phyloP scores from a whole-genome alignment of 495 filamentous ascomycete species.

The Parachaetomium inaequale region DNA sequence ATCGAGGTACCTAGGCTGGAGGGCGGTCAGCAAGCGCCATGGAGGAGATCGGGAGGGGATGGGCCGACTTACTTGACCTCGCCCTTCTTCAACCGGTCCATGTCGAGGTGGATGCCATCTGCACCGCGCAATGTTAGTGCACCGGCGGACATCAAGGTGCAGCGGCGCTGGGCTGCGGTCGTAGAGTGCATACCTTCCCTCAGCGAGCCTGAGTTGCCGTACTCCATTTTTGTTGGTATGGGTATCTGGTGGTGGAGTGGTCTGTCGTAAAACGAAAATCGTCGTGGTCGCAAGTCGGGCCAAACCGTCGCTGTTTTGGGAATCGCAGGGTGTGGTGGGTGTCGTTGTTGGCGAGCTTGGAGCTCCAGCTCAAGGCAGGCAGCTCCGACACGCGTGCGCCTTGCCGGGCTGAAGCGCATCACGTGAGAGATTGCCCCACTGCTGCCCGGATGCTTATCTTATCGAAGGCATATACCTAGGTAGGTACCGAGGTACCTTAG shows the following conservation, averaged over 20 bases:
- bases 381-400: conserved; percentile 42
- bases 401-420: conserved; percentile 19
- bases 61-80: conserved; percentile 64
- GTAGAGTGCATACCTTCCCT: conserved; percentile 57
- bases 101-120: conserved; percentile 99
- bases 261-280: not conserved
- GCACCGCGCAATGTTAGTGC: conserved; percentile 24
- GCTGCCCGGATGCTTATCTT: conserved; percentile 16
- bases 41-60: not conserved
- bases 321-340: conserved; percentile 15
- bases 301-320: no score
- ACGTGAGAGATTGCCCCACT: conserved; percentile 32
- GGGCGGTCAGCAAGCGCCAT: conserved; percentile 19
- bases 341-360: conserved; percentile 27
- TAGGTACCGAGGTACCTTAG: no score
- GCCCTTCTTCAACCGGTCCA: conserved; percentile 67
- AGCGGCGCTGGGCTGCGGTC: not conserved
- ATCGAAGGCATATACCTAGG: conserved; percentile 5
- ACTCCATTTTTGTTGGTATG: conserved; percentile 47
- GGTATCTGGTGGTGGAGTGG: conserved; percentile 11
- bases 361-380: conserved; percentile 51
- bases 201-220: conserved; percentile 63
- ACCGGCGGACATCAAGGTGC: conserved; percentile 8
- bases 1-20: conserved; percentile 91
- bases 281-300: not conserved